Percentiles rank a stretch among this genome's conserved stretches.
These are phyloP conservation scores for Fusarium sp. DNA, from an alignment of 2,329 filamentous ascomycete species.

Conservation along the genomic window DNA sequence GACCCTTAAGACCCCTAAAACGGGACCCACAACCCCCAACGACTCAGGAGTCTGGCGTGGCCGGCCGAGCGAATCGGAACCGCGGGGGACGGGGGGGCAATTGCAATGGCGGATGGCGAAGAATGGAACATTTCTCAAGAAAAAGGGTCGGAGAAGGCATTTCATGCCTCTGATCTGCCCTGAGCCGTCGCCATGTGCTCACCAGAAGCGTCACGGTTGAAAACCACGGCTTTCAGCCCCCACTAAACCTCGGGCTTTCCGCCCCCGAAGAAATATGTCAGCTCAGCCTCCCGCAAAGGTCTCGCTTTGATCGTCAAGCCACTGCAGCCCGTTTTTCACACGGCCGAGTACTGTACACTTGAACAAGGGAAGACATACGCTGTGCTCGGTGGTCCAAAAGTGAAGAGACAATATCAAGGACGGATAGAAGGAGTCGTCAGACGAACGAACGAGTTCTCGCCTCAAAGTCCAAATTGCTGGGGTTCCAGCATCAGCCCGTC, in stretches of 20 bases:
- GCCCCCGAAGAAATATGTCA: constrained; percentile 12
- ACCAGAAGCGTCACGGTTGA: not conserved
- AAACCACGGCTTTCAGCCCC: not conserved
- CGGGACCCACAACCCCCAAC: constrained; percentile 24
- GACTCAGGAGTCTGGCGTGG: constrained; percentile 33
- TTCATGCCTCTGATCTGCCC: not conserved
- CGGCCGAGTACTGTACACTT: not conserved
- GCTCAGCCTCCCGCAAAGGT: not conserved
- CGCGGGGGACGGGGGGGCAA: not conserved
- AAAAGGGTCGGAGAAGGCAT: constrained; percentile 5
- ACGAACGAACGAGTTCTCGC: constrained; percentile 10
- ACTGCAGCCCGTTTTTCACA: constrained; percentile 2
- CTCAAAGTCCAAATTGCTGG: constrained; percentile 23
- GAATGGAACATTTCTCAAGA: constrained; percentile 20
- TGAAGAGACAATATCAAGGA: constrained; percentile 8
- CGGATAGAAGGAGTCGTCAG: constrained; percentile 18
- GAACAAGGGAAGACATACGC: not conserved
- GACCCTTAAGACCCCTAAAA: constrained; percentile 33
- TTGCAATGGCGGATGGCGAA: constrained; percentile 23
- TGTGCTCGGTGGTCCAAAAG: not conserved
- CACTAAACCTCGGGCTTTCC: constrained; percentile 23
- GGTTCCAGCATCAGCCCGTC: constrained; percentile 14
- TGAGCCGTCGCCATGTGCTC: constrained; percentile 15
- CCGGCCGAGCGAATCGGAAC: constrained; percentile 32
- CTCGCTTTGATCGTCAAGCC: not conserved